Conservation (phyloP, 2,329 filamentous ascomycete genomes). For the Decorospora gaudefroyi region DNA sequence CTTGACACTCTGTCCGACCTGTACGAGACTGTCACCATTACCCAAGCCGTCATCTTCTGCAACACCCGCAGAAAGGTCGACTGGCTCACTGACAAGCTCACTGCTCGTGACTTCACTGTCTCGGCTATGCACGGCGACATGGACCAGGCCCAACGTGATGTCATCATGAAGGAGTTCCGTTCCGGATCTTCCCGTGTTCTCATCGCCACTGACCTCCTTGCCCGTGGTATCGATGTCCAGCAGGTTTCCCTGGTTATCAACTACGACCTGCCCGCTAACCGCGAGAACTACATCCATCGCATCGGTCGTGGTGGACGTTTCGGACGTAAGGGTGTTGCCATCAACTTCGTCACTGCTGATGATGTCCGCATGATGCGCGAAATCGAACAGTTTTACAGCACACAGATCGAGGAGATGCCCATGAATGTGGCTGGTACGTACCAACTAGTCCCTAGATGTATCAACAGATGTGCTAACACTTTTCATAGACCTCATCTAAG, state of each 20-base stretch:
- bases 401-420: conserved; percentile 99
- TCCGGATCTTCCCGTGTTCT: conserved; percentile 97
- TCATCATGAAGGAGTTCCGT: conserved; percentile 99
- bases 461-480: conserved; percentile 16
- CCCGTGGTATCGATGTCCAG: conserved; percentile 99
- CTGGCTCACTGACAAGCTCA: conserved; percentile 99
- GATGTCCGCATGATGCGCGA: conserved; percentile 99
- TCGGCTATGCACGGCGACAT: conserved; percentile 99
- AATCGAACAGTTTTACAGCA: conserved; percentile 99
- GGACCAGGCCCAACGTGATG: conserved; percentile 95
- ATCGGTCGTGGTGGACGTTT: conserved; percentile 99
- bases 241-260: conserved; percentile 99
- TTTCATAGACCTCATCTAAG: conserved; percentile 48
- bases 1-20: conserved; percentile 97
- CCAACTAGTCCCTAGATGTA: background rate
- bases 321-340: conserved; percentile 99
- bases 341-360: conserved; percentile 99
- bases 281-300: conserved; percentile 99
- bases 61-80: conserved; percentile 99
- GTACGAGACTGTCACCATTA: conserved; percentile 99
- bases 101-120: conserved; percentile 97
- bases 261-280: conserved; percentile 98
- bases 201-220: conserved; percentile 95
- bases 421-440: conserved; percentile 77
- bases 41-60: conserved; percentile 99